These are phyloP conservation scores for Solanum peruvianum DNA, from an alignment of 257 asterid species.

Conservation along the genomic window DNA sequence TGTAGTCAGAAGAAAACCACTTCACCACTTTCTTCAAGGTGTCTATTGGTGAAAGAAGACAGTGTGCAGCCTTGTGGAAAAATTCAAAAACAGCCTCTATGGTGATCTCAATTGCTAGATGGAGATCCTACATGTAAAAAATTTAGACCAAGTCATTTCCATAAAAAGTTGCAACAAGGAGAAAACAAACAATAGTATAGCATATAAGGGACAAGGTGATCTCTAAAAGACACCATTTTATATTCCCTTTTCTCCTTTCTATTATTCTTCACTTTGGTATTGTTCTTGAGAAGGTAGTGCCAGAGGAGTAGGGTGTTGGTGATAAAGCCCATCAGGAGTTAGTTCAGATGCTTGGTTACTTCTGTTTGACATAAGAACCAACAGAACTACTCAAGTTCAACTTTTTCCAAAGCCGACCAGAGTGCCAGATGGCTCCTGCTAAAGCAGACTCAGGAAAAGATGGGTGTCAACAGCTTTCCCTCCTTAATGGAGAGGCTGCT, in stretches of 20 bases:
- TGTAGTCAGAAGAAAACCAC: slow-evolving; percentile 44
- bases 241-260: neutral
- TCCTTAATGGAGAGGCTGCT: neutral
- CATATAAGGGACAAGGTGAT: neutral
- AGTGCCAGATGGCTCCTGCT: neutral
- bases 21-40: slow-evolving; percentile 32
- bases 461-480: neutral
- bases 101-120: slow-evolving; percentile 70
- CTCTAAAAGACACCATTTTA: neutral
- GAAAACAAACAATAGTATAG: neutral
- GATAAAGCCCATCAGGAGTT: neutral
- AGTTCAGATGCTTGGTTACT: neutral
- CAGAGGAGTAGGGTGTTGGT: neutral
- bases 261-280: neutral
- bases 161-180: neutral
- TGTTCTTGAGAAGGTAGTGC: neutral
- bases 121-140: slow-evolving; percentile 57
- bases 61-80: slow-evolving; percentile 67
- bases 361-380: neutral
- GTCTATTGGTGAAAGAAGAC: slow-evolving; percentile 68
- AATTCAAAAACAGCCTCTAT: slow-evolving; percentile 75
- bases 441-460: neutral
- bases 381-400: neutral
- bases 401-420: neutral
- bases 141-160: neutral